Evolutionary conservation across 1,284 basidiomycete species (phyloP), one percentile per base, ranked within the genome.

Genomic region (Phlebopus sp.): DNA sequence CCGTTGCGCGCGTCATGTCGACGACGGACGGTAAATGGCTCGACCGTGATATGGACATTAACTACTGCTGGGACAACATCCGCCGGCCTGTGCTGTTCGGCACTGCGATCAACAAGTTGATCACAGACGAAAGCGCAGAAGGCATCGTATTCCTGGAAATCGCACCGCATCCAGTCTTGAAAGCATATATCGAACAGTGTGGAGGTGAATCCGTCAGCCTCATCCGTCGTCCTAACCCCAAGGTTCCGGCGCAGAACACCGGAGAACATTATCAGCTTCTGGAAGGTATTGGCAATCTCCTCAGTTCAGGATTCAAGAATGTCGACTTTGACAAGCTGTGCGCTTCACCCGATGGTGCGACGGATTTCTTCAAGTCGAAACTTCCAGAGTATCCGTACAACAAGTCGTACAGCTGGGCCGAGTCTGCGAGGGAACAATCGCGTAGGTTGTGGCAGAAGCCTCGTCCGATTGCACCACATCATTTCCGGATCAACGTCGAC

Each of bases 21-120:
- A 66, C 63, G 3, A 62, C 60, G 2, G 65, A 64, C 17, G 63
- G 62, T 10, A 56, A 52, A 29, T 64, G 62, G 62, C 58, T 67
- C 9, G 64, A 67, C 19, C 62, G 61, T 18, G 62, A 66, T 18
- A 55, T 63, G 18, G 53, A 59, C 32, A 48, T 49, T 35, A 35
- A 55, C 52, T 55, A 53, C 41, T 38, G 54, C 44, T 55, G 53
- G 53, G 53, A 55, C 34, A 55, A 55, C n/a, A 47, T 55, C 38
- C 53, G 54, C 5, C 48, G 37, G 17, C 53, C 53, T 2, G 54
- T 54, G n/a, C 44, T 47, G 9, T 55, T 55, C 29, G 53, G 53
- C 14, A 47, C 44, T 31, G 50, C 54, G 7, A 45, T 55, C 37
- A 46, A 55, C 43, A 55, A 55, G 27, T 50, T 55, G 4, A 37